Conservation (phyloP, 441 rosid species). For the Bocquillonia castaneifolia region DNA sequence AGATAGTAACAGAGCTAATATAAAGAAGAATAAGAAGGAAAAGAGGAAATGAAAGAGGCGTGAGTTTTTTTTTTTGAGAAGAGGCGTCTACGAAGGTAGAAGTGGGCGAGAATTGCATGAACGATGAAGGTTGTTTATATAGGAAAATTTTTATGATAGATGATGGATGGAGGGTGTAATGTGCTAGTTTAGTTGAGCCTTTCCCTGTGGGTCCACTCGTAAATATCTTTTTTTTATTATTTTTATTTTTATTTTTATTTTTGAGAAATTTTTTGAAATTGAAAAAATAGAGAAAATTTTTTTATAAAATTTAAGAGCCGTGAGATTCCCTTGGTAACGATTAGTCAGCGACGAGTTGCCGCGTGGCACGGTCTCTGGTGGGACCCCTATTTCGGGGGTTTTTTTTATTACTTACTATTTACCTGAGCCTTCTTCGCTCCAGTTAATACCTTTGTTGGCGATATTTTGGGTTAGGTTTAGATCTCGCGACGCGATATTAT, state of each 20-base stretch:
- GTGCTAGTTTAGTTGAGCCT: too few relatives aligned
- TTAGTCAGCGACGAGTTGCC: conserved; percentile 49
- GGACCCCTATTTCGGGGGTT: conserved; percentile 6
- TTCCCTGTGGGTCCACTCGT: conserved; percentile 30
- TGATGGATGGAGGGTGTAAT: conserved; percentile 18
- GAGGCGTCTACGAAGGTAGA: conserved; percentile 20
- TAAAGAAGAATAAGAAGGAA: conserved; percentile 5
- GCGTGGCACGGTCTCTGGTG: conserved; percentile 34
- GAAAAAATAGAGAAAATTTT: too few relatives aligned
- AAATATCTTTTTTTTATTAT: conserved; percentile 21
- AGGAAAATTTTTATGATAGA: conserved; percentile 24
- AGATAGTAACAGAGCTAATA: neutral
- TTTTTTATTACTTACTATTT: neutral
- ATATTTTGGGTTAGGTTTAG: conserved; percentile 12
- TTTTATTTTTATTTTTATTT: neutral
- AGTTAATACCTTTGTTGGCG: conserved; percentile 14
- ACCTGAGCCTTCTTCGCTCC: conserved; percentile 7
- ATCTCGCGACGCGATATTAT: conserved; percentile 18
- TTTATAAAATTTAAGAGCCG: neutral
- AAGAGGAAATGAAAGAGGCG: neutral
- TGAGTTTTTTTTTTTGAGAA: too few relatives aligned
- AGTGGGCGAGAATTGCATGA: conserved; percentile 57
- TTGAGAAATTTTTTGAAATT: too few relatives aligned
- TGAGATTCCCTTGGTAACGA: conserved; percentile 25
- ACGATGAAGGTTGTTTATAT: conserved; percentile 36